Evolutionary conservation across 129 eudicot genomes (phyloP), one percentile per base, ranked within the genome.

Genomic region (Solidago caesia): DNA sequence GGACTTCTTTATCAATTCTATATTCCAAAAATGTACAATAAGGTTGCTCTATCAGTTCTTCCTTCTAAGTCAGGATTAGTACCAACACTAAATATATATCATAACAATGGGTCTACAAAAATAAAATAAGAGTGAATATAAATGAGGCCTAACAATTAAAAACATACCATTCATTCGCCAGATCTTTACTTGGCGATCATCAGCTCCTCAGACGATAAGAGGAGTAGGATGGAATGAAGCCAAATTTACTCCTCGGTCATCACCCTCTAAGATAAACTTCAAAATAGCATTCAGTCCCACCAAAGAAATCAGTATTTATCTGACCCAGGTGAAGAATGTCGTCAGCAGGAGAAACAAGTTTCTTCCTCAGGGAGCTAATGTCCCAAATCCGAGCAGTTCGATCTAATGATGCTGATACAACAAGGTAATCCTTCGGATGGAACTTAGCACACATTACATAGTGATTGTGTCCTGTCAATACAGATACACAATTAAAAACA

Each of bases 301-400:
- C 21, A 21, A 21, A 21, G 21, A 21, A 21, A 21, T 21, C 21
- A 21, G 21, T 21, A 21, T 21, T 21, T 21, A 21, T 21, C 21
- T 21, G 21, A 21, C 21, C 21, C 21, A 21, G 21, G 21, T 21
- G 21, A n/a, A n/a, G n/a, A 55, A 88, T 77, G 57, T 88, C 92
- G 80, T 88, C 92, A 82, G 89, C 89, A 55, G 92, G 92, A 41
- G 92, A 85, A 48, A 75, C 92, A 2, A 89, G 64, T 75, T 88
- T 88, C 86, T 88, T 88, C 80, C 79, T 85, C 61, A 85, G 76
- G 47, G 93, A 84, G 62, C 88, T 86, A 74, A 88, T 88, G 69
- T 85, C 89, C 93, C 93, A 88, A 65, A 88, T 89, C 48, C 93
- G 77, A 69, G 85, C 89, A 63, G 89, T 88, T 78, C 85, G 89